Base-by-base conservation (phyloP, 2,329 filamentous ascomycete genomes). In the Penicillium sp. region DNA sequence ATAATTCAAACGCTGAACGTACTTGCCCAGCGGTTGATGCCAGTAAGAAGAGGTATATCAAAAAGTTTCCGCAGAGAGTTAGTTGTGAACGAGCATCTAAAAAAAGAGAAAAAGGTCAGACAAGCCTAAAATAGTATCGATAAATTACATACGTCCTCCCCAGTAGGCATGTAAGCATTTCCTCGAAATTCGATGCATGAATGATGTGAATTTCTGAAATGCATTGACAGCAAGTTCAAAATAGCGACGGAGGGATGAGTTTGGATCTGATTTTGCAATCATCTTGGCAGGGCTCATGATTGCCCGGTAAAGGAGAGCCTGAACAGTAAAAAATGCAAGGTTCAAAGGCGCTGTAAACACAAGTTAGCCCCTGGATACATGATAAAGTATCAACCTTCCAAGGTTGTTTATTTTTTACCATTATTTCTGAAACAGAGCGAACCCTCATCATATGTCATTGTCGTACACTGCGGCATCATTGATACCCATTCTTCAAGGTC, bases 21-120 rank as follows among this genome's bases (percentile, higher is more conserved):
- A 67, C 63, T 29, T 66, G 61, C 18, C 54, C 62, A 0, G 65
- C 67, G 9, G 69, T 61, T 0, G 75, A 72, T 0, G 77, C 77
- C 3, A 79, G 66, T 1, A 81, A 67, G 44, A 81, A 81, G 0
- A 81, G 69, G 54, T 79, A 79, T 23, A 80, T 77, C 44, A 81
- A 68, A 48, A 80, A 80, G 58, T 81, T 80, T 14, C 77, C 77
- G 33, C 75, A 77, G 0, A 79, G 66, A 3, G 80, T 79, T 0
- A 81, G 64, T 51, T 81, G 77, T 7, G 76, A 78, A 13, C 78
- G 72, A 16, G 67, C 67, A 52, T 72, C 70, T 66, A 29, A 13
- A 7, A 42, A 9, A 10, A 21, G 3, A 10, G 34, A 9, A 6
- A 19, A 5, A 19, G 9, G 18, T 23, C 8, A 42, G n/a, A 24